A percentile compares a stretch with the other conserved stretches of the same genome.
Conservation (phyloP, 106 monocot species). For the Phalaenopsis equestris region DNA sequence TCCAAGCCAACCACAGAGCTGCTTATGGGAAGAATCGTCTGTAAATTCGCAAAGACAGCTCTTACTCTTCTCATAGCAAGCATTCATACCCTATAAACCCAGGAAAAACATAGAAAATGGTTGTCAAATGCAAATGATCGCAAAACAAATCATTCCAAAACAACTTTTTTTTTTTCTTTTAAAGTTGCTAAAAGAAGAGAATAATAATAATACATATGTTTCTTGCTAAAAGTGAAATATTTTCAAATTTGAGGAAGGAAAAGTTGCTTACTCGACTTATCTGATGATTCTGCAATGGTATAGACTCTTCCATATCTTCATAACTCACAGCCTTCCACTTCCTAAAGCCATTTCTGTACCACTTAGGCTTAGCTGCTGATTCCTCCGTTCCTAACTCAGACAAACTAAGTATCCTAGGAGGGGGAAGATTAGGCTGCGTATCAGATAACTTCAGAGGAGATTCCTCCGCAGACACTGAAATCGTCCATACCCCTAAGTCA, state of each 20-base stretch:
- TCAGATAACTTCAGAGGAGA: constrained; percentile 11
- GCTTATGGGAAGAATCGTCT: constrained; percentile 54
- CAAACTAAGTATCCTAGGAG: constrained; percentile 35
- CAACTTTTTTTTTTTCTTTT: no score
- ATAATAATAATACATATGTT: background rate
- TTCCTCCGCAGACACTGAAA: constrained; percentile 22
- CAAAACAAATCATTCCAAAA: background rate
- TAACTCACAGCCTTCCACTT: constrained; percentile 46
- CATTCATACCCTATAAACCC: constrained; percentile 16
- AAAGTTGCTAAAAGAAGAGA: background rate
- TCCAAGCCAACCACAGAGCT: constrained; percentile 80
- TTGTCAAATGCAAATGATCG: background rate
- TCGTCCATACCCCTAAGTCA: constrained; percentile 41
- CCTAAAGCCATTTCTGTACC: constrained; percentile 48
- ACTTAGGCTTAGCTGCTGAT: constrained; percentile 37
- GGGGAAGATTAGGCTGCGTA: constrained; percentile 15
- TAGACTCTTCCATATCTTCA: constrained; percentile 19
- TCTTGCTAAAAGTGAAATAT: background rate
- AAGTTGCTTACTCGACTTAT: constrained; percentile 31
- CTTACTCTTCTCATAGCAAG: constrained; percentile 59
- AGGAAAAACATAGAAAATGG: no score
- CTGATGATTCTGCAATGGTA: constrained; percentile 40
- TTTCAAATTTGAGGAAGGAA: background rate
- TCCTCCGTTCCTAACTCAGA: constrained; percentile 35
- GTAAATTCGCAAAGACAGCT: constrained; percentile 46